Base-by-base conservation (phyloP, 2,329 filamentous ascomycete genomes). In the Orbilia ellipsospora region DNA sequence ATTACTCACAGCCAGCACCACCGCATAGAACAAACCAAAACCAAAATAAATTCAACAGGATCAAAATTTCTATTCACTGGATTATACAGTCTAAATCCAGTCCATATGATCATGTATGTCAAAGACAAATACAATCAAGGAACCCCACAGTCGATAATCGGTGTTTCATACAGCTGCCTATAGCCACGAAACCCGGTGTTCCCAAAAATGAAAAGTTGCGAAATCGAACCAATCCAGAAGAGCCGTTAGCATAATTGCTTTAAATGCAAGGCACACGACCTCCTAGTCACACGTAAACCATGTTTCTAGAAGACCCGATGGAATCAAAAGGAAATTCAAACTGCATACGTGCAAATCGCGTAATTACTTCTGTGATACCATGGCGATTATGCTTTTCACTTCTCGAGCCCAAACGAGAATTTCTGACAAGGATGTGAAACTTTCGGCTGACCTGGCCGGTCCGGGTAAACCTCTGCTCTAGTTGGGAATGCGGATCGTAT, bases 1-100 rank as follows among this genome's bases (percentile, higher is more conserved):
- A 70, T 70, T 70, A 70, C 66, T 70, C 66, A 70, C 57, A 15
- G 23, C 8, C n/a, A 26, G 23, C 20, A 16, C 44, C 15, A 36
- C 31, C 31, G 31, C 31, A 36, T 36, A 36, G 31, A 36, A 36
- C 6, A 36, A 36, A 36, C 31, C 5, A 13, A n/a, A 10, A 4
- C 23, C 36, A 12, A 59, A 18, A 10, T 13, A 26, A 15, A 10
- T 42, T 13, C 8, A 26, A n/a, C 54, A n/a, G 5, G 44, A 40
- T 26, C 10, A 60, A 13, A 12, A 26, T 45, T 18, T 57, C 15
- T 48, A 18, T 48, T 18, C 4, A 48, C 16, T 48, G 13, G 44
- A 48, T 18, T n/a, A n/a, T 48, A n/a, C 44, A 18, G 15, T n/a
- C 44, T 48, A 48, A 18, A 15, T 48, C 16, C 16, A 48, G 44